Evolutionary conservation across 306 rosid species (phyloP).

Genomic region (Lithocarpus polystachyus): DNA sequence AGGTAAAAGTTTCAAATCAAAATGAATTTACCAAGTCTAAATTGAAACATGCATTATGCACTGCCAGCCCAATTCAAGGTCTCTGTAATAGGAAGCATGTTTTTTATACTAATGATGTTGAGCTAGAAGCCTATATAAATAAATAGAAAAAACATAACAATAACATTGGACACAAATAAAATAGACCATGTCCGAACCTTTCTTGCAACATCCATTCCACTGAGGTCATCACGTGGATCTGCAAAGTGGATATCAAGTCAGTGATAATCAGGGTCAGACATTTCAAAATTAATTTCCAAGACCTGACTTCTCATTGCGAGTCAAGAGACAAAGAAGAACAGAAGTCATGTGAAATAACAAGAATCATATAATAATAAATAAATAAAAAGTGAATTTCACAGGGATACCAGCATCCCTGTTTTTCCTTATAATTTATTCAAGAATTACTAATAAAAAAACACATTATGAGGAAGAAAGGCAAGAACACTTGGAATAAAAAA

Average conservation of each 20-base stretch:
- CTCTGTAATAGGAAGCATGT: neutral
- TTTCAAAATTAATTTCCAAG: constrained; percentile 9
- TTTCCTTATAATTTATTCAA: neutral
- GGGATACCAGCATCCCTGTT: neutral
- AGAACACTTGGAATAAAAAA: neutral
- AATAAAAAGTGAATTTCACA: neutral
- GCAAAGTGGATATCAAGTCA: constrained; percentile 35
- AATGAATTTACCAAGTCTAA: neutral
- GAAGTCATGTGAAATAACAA: constrained; percentile 9
- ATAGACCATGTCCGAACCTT: constrained; percentile 54
- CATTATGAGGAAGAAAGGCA: neutral
- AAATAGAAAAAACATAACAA: constrained; percentile 1
- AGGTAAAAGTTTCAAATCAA: neutral
- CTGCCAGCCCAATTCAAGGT: neutral
- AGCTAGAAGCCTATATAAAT: constrained; percentile 8
- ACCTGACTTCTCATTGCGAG: constrained; percentile 10
- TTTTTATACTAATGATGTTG: neutral
- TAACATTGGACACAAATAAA: constrained; percentile 11
- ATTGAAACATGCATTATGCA: neutral
- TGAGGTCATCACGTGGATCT: constrained; percentile 98
- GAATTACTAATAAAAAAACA: neutral
- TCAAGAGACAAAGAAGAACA: neutral
- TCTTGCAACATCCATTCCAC: constrained; percentile 98
- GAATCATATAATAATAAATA: constrained; percentile 3
- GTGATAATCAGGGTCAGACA: constrained; percentile 6